Conservation (phyloP, 345 rosid genomes). For the Fremontodendron californicum region DNA sequence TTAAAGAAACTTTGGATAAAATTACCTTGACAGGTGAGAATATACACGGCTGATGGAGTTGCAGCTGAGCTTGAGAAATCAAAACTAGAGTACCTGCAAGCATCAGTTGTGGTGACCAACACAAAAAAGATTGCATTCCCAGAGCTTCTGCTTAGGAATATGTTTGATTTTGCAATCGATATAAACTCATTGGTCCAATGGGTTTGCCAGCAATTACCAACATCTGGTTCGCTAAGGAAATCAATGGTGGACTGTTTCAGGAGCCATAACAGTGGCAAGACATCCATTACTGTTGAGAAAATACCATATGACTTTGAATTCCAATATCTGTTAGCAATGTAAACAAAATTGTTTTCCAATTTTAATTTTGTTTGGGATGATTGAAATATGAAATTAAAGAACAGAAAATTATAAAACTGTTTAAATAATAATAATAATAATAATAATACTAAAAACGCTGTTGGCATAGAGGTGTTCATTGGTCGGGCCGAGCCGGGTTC, state of each 20-base stretch:
- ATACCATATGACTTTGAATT: slow-evolving; percentile 80
- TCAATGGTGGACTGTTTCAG: slow-evolving; percentile 89
- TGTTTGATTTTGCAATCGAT: slow-evolving; percentile 49
- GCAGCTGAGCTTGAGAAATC: slow-evolving; percentile 66
- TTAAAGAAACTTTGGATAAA: neutral
- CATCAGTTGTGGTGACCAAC: slow-evolving; percentile 60
- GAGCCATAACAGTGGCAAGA: slow-evolving; percentile 40
- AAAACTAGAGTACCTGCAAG: slow-evolving; percentile 84
- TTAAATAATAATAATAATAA: no score
- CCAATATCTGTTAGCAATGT: slow-evolving; percentile 74
- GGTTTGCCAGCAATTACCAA: slow-evolving; percentile 86
- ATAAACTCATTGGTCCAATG: slow-evolving; percentile 65
- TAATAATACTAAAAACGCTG: no score
- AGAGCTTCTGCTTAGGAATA: slow-evolving; percentile 58
- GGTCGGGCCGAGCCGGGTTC: no score
- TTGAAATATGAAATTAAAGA: neutral
- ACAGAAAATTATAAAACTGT: neutral
- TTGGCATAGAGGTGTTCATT: no score
- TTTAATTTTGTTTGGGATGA: neutral
- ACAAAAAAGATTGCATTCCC: slow-evolving; percentile 66
- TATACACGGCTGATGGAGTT: slow-evolving; percentile 75
- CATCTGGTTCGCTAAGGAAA: slow-evolving; percentile 78
- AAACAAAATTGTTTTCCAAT: neutral
- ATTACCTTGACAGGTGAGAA: slow-evolving; percentile 50
- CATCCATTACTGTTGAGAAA: slow-evolving; percentile 53